phyloP scores from a whole-genome alignment of 2,329 filamentous ascomycete genomes.

The Fusarium chlamydosporum region DNA sequence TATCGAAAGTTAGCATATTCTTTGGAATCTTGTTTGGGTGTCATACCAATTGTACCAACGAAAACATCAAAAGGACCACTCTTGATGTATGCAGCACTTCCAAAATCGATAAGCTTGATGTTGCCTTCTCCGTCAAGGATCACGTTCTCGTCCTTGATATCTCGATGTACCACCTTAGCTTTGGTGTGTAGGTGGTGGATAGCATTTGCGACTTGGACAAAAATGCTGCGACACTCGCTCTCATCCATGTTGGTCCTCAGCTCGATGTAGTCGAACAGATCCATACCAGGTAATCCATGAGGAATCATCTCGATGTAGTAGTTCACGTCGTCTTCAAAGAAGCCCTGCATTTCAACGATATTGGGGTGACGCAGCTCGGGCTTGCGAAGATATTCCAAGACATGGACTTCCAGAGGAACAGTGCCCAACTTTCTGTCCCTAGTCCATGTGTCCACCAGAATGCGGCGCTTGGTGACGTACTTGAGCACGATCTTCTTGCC shows the following conservation, averaged over 20 bases:
- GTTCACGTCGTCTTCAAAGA: conserved; percentile 86
- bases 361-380: conserved; percentile 77
- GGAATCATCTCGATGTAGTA: conserved; percentile 99
- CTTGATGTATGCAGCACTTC: conserved; percentile 97
- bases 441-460: conserved; percentile 98
- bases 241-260: conserved; percentile 97
- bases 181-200: conserved; percentile 92
- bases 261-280: conserved; percentile 99
- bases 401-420: conserved; percentile 96
- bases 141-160: conserved; percentile 99
- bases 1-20: conserved; percentile 56
- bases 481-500: conserved; percentile 93
- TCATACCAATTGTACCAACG: conserved; percentile 93
- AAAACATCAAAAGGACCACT: conserved; percentile 99
- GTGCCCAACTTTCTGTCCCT: conserved; percentile 92
- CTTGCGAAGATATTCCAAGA: conserved; percentile 89
- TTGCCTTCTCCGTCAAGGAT: conserved; percentile 94
- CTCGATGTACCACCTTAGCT: conserved; percentile 92
- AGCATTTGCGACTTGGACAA: conserved; percentile 90
- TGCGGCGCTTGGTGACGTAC: conserved; percentile 96
- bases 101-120: conserved; percentile 98
- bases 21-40: conserved; percentile 2
- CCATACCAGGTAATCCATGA: conserved; percentile 96
- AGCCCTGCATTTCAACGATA: conserved; percentile 80
- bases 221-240: conserved; percentile 92